Conservation (phyloP, 139 green algal species). For the Pycnococcus provasolii region DNA sequence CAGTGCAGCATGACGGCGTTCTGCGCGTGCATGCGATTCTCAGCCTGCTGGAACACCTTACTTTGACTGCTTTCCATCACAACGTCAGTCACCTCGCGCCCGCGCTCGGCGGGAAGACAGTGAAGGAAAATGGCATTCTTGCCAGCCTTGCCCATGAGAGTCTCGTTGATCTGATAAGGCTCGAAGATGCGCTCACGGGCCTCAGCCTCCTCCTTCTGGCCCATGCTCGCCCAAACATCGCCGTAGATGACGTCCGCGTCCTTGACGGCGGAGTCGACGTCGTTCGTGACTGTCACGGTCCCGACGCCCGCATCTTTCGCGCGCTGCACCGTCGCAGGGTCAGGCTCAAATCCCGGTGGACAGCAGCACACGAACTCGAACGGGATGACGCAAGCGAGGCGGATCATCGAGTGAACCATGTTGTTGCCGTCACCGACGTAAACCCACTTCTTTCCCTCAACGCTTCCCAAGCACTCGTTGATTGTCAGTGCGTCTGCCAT, state of each 20-base stretch:
- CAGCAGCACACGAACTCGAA: conserved; percentile 91
- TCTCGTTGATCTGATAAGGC: conserved; percentile 79
- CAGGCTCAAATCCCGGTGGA: conserved; percentile 76
- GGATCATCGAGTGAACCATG: conserved; percentile 93
- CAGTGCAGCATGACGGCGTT: conserved; percentile 82
- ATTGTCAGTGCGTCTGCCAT: conserved; percentile 96
- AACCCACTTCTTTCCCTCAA: conserved; percentile 76
- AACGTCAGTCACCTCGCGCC: conserved; percentile 74
- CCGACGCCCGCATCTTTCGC: conserved; percentile 43
- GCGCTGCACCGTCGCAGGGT: conserved; percentile 62
- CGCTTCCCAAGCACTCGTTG: conserved; percentile 50
- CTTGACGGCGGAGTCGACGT: conserved; percentile 64
- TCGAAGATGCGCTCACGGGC: conserved; percentile 64
- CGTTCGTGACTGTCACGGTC: conserved; percentile 48
- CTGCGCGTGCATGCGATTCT: conserved; percentile 96
- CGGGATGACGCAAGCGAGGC: conserved; percentile 66
- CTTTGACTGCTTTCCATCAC: conserved; percentile 81
- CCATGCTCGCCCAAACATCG: conserved; percentile 98
- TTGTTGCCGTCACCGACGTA: conserved; percentile 99
- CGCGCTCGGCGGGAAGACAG: conserved; percentile 90
- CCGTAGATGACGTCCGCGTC: conserved; percentile 94
- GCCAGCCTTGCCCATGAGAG: conserved; percentile 73
- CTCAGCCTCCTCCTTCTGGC: conserved; percentile 90
- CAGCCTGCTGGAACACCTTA: conserved; percentile 81
- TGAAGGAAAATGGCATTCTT: conserved; percentile 91